A percentile compares a stretch with the other conserved stretches of the same genome.
Evolutionary conservation across 2,329 filamentous ascomycete genomes (phyloP).

Genomic region (Blumeria graminis): DNA sequence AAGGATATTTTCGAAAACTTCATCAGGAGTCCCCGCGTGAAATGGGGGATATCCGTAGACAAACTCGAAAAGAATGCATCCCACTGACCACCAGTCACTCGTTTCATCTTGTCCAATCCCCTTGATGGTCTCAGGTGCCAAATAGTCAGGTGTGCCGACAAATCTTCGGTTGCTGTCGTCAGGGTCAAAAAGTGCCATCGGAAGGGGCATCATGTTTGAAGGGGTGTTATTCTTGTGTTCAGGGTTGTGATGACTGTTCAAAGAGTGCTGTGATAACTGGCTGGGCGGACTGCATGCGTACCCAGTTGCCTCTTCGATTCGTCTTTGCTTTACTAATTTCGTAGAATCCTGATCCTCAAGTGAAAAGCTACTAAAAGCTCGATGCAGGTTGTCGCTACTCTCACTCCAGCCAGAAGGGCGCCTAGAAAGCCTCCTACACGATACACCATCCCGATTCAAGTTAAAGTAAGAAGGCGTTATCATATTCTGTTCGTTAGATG

Average conservation of each 20-base stretch:
- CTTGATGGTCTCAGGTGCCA: constrained; percentile 90
- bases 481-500: constrained; percentile 53
- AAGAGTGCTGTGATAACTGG: constrained; percentile 37
- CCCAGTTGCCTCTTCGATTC: constrained; percentile 49
- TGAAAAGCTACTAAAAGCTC: constrained; percentile 62
- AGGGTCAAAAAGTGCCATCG: constrained; percentile 86
- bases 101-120: constrained; percentile 90
- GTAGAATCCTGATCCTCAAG: constrained; percentile 33
- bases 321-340: constrained; percentile 14
- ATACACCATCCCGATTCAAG: constrained; percentile 32
- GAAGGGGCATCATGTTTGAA: constrained; percentile 58
- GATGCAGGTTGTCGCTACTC: constrained; percentile 65
- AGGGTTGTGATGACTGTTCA: constrained; percentile 17
- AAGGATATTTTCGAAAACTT: constrained; percentile 93
- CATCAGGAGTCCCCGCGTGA: constrained; percentile 67
- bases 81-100: constrained; percentile 99
- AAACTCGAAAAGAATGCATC: constrained; percentile 93
- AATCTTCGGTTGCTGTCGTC: constrained; percentile 83
- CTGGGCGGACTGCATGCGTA: constrained; percentile 58
- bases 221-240: constrained; percentile 34
- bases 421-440: constrained; percentile 32
- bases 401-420: constrained; percentile 71
- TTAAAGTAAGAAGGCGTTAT: constrained; percentile 86
- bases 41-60: constrained; percentile 86
- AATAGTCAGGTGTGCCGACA: constrained; percentile 88